These are phyloP conservation scores for Micromonas pusilla DNA, from an alignment of 139 green algal species.

Conservation along the genomic window DNA sequence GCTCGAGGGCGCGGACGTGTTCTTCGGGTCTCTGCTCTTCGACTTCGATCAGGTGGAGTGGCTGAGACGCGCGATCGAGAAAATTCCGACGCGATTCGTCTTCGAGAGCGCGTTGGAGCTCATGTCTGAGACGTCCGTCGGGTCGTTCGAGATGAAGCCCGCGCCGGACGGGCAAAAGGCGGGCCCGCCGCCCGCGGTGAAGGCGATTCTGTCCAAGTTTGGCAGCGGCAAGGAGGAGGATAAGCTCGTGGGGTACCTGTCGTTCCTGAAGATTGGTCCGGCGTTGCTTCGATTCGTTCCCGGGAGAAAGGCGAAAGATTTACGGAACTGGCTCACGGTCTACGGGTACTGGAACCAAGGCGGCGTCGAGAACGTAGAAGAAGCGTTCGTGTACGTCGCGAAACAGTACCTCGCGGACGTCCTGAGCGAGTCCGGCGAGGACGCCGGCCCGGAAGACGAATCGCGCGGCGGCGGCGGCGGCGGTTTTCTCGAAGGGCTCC, in stretches of 20 bases:
- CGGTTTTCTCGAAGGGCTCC: not conserved
- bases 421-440: conserved; percentile 2
- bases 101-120: conserved; percentile 96
- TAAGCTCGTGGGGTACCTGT: conserved; percentile 71
- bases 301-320: conserved; percentile 76
- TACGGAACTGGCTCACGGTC: conserved; percentile 87
- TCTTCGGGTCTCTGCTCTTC: conserved; percentile 91
- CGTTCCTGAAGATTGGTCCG: conserved; percentile 84
- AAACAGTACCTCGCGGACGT: conserved; percentile 57
- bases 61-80: conserved; percentile 55
- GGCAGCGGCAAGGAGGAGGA: conserved; percentile 87
- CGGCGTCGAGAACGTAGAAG: conserved; percentile 66
- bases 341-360: conserved; percentile 94
- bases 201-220: conserved; percentile 68
- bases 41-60: conserved; percentile 96
- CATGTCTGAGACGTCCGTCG: conserved; percentile 73
- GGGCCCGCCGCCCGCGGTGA: conserved; percentile 84
- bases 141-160: conserved; percentile 63
- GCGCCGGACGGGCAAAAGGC: conserved; percentile 50
- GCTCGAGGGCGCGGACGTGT: conserved; percentile 72
- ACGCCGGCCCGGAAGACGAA: not conserved
- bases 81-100: conserved; percentile 75
- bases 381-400: conserved; percentile 83
- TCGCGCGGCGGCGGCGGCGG: too few species aligned
- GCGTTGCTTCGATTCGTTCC: conserved; percentile 94